phyloP scores from a whole-genome alignment of 1,284 basidiomycete species.

The Malassezia vespertilionis region DNA sequence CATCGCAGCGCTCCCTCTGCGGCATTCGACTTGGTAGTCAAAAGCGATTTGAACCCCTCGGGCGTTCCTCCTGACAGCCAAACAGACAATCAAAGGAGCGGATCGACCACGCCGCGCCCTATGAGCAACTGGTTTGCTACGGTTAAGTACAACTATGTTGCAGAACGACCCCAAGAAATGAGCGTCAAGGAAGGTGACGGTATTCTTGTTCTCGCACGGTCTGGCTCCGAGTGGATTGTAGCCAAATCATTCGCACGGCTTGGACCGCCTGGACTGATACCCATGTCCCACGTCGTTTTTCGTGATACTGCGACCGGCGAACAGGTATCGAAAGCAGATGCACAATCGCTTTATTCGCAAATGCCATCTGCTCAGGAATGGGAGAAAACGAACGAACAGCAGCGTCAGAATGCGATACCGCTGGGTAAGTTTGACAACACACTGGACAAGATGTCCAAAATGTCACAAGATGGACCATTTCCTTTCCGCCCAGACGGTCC shows the following conservation, averaged over 20 bases:
- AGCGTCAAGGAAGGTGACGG: constrained; percentile 86
- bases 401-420: constrained; percentile 90
- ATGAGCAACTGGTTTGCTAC: constrained; percentile 53
- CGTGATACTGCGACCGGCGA: constrained; percentile 71
- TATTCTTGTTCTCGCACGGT: constrained; percentile 56
- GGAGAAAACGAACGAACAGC: constrained; percentile 86
- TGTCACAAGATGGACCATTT: too few species aligned
- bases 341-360: constrained; percentile 49
- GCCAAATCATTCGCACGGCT: constrained; percentile 84
- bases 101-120: not conserved
- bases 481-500: too few species aligned
- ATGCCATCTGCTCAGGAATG: constrained; percentile 92
- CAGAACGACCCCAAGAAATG: constrained; percentile 89
- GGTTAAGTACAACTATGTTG: constrained; percentile 86
- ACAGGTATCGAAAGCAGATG: constrained; percentile 57
- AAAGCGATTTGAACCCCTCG: constrained; percentile 29
- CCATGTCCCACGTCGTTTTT: constrained; percentile 89
- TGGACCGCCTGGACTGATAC: constrained; percentile 89
- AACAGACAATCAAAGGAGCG: not conserved
- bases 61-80: constrained; percentile 26
- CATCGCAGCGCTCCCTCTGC: constrained; percentile 24
- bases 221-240: constrained; percentile 52
- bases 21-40: not conserved
- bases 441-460: too few species aligned
- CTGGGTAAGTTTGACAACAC: constrained; percentile 57